phyloP scores from a whole-genome alignment of 169 alveolate genomes.

The Eimeria necatrix region DNA sequence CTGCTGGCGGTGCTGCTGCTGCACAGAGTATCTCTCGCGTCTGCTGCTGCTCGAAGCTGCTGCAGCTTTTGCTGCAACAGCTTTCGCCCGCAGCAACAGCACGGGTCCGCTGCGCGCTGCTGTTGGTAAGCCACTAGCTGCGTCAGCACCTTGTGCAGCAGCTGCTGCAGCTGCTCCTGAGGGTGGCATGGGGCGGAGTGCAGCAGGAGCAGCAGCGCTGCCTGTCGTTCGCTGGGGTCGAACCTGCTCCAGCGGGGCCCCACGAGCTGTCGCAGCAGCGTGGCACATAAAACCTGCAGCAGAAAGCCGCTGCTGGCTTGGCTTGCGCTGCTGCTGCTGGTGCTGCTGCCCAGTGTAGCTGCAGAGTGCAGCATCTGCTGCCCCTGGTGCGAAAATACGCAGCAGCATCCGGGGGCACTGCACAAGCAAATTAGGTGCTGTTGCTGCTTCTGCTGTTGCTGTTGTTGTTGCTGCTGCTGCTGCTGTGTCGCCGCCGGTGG shows the following conservation, averaged over 20 bases:
- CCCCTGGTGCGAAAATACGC: slow-evolving; percentile 41
- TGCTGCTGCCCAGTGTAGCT: slow-evolving; percentile 51
- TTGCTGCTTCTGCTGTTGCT: slow-evolving; percentile 41
- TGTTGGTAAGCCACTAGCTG: slow-evolving; percentile 54
- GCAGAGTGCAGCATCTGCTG: slow-evolving; percentile 60
- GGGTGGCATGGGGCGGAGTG: slow-evolving; percentile 55
- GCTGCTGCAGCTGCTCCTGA: slow-evolving; percentile 74
- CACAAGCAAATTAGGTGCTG: slow-evolving; percentile 39
- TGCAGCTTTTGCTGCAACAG: not conserved
- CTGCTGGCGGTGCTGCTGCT: not conserved
- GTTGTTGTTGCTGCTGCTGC: not conserved
- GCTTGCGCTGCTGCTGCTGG: slow-evolving; percentile 40
- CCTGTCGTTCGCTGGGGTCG: slow-evolving; percentile 26
- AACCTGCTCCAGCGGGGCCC: slow-evolving; percentile 53
- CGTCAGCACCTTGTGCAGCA: slow-evolving; percentile 47
- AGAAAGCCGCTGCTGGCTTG: slow-evolving; percentile 22
- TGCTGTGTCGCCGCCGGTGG: not conserved
- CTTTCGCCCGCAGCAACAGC: slow-evolving; percentile 14
- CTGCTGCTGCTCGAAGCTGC: slow-evolving; percentile 16
- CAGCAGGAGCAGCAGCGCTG: slow-evolving; percentile 70
- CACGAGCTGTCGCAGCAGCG: slow-evolving; percentile 69
- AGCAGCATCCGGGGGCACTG: slow-evolving; percentile 61
- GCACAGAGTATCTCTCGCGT: not conserved
- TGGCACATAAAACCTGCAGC: slow-evolving; percentile 51
- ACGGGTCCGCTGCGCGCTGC: not conserved